These are phyloP conservation scores for Microbotryomycetes sp. DNA, from an alignment of 1,284 basidiomycete genomes.

Conservation along the genomic window DNA sequence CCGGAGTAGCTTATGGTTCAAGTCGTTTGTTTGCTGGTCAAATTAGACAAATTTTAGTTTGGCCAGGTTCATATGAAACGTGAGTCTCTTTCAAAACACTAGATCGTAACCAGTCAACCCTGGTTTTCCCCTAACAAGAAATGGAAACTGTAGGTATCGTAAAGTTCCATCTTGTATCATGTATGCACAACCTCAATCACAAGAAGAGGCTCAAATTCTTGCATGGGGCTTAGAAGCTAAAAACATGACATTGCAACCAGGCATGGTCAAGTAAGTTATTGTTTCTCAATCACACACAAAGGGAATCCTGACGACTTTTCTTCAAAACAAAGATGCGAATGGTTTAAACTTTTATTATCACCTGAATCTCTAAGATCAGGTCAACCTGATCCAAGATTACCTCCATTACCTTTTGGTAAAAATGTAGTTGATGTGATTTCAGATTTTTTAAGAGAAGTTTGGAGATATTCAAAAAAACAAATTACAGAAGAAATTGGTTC, in stretches of 20 bases:
- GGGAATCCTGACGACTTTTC: background rate
- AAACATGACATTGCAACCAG: constrained; percentile 15
- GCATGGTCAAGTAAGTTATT: constrained; percentile 25
- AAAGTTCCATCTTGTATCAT: constrained; percentile 26
- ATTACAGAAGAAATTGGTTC: constrained; percentile 73
- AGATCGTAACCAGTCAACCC: background rate
- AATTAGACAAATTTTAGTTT: constrained; percentile 19
- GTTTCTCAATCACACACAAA: background rate
- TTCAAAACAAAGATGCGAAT: constrained; percentile 22
- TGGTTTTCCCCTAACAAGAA: too few relatives aligned
- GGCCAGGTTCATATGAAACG: constrained; percentile 28
- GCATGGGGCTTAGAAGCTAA: constrained; percentile 32
- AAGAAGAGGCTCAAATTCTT: constrained; percentile 18
- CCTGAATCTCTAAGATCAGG: constrained; percentile 21
- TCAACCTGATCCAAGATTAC: constrained; percentile 25
- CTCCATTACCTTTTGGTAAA: constrained; percentile 49
- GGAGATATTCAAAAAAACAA: constrained; percentile 74
- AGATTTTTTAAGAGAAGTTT: constrained; percentile 68
- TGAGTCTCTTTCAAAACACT: constrained; percentile 1
- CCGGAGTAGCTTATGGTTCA: constrained; percentile 23
- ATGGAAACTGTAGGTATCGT: background rate
- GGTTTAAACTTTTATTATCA: constrained; percentile 28
- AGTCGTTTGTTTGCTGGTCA: constrained; percentile 16
- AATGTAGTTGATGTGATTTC: constrained; percentile 64
- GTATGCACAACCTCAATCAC: constrained; percentile 14